A percentile compares a stretch with the other conserved stretches of the same genome.
Evolutionary conservation across 2,329 filamentous ascomycete genomes (phyloP).

Genomic region (Keithomyces neogunnii): DNA sequence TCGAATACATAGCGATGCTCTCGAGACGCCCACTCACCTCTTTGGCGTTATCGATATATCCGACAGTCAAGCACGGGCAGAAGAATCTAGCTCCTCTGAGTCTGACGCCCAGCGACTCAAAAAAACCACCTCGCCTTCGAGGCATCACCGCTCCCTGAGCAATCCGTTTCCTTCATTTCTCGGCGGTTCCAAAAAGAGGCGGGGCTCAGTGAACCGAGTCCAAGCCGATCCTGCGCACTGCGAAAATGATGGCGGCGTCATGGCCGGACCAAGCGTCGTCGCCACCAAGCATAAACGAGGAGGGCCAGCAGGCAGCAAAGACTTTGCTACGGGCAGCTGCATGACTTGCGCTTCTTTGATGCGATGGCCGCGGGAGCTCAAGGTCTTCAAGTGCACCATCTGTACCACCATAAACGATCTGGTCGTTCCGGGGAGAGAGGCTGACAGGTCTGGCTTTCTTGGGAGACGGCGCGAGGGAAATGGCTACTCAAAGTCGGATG

Average conservation of each 20-base stretch:
- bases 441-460: slow-evolving; percentile 1
- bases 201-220: slow-evolving; percentile 26
- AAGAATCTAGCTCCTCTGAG: slow-evolving; percentile 37
- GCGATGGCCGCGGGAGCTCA: slow-evolving; percentile 66
- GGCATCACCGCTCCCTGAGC: slow-evolving; percentile 56
- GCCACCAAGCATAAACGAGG: slow-evolving; percentile 19
- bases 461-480: slow-evolving; percentile 5
- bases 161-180: slow-evolving; percentile 72
- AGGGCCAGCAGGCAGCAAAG: slow-evolving; percentile 33
- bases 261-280: slow-evolving; percentile 7
- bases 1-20: slow-evolving; percentile 26
- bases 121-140: slow-evolving; percentile 11
- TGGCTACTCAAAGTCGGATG: not conserved
- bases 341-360: slow-evolving; percentile 80
- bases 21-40: slow-evolving; percentile 23
- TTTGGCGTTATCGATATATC: slow-evolving; percentile 18
- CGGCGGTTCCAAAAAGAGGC: slow-evolving; percentile 48
- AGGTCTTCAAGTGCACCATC: slow-evolving; percentile 72
- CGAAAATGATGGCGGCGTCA: slow-evolving; percentile 19
- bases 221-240: slow-evolving; percentile 22
- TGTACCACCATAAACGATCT: slow-evolving; percentile 83
- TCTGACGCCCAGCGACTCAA: slow-evolving; percentile 26
- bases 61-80: slow-evolving; percentile 17
- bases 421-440: slow-evolving; percentile 15
- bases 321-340: slow-evolving; percentile 64